Conservation (phyloP, 228 moss, liverwort and hornwort genomes). For the Sphagnum fallax region DNA sequence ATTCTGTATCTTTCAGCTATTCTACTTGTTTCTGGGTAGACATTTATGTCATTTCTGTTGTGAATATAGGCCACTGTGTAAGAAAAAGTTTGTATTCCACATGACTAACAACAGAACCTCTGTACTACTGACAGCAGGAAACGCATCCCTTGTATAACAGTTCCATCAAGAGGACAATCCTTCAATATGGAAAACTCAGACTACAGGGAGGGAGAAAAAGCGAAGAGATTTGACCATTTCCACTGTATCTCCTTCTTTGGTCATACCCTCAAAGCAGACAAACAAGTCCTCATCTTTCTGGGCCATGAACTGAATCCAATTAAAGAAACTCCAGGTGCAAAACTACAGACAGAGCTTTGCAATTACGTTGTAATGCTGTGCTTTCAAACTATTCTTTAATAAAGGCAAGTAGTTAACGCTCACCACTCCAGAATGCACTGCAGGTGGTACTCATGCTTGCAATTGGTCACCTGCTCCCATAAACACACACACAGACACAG, state of each 20-base stretch:
- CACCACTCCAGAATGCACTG: constrained; percentile 94
- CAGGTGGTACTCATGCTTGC: constrained; percentile 92
- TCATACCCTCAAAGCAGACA: background rate
- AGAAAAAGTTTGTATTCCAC: too few relatives aligned
- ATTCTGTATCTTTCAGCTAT: too few relatives aligned
- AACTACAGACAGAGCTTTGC: too few relatives aligned
- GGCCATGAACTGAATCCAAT: background rate
- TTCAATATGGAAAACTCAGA: too few relatives aligned
- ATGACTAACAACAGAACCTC: background rate
- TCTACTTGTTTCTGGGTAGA: too few relatives aligned
- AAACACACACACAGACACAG: background rate
- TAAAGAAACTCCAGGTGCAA: background rate
- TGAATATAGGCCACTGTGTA: too few relatives aligned
- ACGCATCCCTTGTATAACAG: background rate
- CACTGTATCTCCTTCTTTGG: too few relatives aligned
- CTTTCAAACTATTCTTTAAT: background rate
- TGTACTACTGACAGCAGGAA: background rate
- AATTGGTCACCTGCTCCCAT: constrained; percentile 52
- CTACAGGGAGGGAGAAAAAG: too few relatives aligned
- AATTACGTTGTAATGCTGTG: too few relatives aligned
- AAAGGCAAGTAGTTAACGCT: background rate
- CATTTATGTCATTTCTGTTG: too few relatives aligned
- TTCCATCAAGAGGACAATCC: too few relatives aligned
- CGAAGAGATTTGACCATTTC: too few relatives aligned
- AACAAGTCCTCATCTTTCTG: background rate